Evolutionary conservation across 352 stramenopile species (phyloP).

Genomic region (Pythium pyrilobum): DNA sequence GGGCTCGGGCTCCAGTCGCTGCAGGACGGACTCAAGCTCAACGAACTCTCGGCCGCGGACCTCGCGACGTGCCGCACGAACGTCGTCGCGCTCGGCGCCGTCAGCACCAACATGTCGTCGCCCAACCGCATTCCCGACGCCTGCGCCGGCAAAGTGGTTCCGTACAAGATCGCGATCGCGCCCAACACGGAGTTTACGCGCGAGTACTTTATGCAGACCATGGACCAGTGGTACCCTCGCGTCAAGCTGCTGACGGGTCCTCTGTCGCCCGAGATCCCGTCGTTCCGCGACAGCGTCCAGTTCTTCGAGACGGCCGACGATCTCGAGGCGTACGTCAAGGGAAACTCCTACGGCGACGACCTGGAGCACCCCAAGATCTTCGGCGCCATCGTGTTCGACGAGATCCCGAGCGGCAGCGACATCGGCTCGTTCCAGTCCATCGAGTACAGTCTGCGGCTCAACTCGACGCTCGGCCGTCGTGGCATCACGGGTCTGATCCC

Average conservation of each 20-base stretch:
- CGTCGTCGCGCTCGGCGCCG: slow-evolving; percentile 24
- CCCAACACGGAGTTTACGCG: slow-evolving; percentile 59
- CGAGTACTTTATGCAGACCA: slow-evolving; percentile 61
- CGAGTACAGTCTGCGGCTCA: slow-evolving; percentile 54
- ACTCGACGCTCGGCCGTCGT: slow-evolving; percentile 32
- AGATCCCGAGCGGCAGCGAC: slow-evolving; percentile 22
- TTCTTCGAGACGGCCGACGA: slow-evolving; percentile 49
- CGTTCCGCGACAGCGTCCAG: slow-evolving; percentile 48
- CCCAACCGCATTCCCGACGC: slow-evolving; percentile 30
- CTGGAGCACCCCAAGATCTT: slow-evolving; percentile 50
- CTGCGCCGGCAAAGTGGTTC: slow-evolving; percentile 34
- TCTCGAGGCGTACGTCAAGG: slow-evolving; percentile 52
- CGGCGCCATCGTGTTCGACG: slow-evolving; percentile 58
- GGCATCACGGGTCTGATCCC: slow-evolving; percentile 24
- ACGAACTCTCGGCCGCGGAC: slow-evolving; percentile 31
- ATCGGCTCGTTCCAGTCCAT: slow-evolving; percentile 42
- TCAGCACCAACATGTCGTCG: slow-evolving; percentile 31
- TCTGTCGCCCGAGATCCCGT: slow-evolving; percentile 34
- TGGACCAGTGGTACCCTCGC: slow-evolving; percentile 59
- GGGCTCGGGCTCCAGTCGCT: slow-evolving; percentile 42
- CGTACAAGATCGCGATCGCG: slow-evolving; percentile 58
- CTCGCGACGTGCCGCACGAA: slow-evolving; percentile 24
- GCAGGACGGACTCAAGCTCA: slow-evolving; percentile 27
- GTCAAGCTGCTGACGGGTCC: slow-evolving; percentile 26
- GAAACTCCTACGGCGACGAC: slow-evolving; percentile 40